Base-by-base conservation (phyloP, 345 rosid genomes). In the Dovyalis caffra region DNA sequence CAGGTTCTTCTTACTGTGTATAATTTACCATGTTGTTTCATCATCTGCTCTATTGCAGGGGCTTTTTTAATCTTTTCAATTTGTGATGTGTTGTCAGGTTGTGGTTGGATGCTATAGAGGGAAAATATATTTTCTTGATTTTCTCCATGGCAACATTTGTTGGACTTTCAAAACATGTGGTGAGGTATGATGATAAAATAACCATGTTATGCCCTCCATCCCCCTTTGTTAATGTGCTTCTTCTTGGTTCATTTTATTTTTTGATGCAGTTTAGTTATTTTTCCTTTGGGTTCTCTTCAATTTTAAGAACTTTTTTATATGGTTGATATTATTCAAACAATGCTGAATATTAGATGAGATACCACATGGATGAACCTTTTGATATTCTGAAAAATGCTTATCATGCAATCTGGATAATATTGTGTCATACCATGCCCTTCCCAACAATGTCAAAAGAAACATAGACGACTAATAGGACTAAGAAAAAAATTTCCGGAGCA, bases 31-130 rank as follows among this genome's bases (percentile, higher is more conserved):
- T 80, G 73, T 51, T 9, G 29, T 73, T 76, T 69, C 40, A 37
- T 82, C 70, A 71, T 69, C 33, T 60, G 26, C 43, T 58, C 62
- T 62, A 70, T 72, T 47, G 71, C n/a, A 66, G 74, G 33, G 23
- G 75, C 65, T 62, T 18, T 3, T 38, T 32, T 31, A 69, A 53
- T 63, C 61, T 74, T 70, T 69, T 7, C 65, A 49, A 3, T 43
- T 43, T 43, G 15, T 43, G 31, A 35, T 75, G 60, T 66, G 16
- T 71, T 34, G 37, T 72, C 83, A 91, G 99, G 92, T 95, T 64
- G 96, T 91, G 26, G 88, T 95, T 78, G 99, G 99, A 79, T 93
- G 98, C 89, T 93, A 95, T 73, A 78, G 77, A 74, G 97, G 98
- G 73, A 88, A 89, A 66, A 78, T 95, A 71, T 93, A 95, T 80